phyloP scores from a whole-genome alignment of 805 yeast species.

The Cyberlindnera maritima region DNA sequence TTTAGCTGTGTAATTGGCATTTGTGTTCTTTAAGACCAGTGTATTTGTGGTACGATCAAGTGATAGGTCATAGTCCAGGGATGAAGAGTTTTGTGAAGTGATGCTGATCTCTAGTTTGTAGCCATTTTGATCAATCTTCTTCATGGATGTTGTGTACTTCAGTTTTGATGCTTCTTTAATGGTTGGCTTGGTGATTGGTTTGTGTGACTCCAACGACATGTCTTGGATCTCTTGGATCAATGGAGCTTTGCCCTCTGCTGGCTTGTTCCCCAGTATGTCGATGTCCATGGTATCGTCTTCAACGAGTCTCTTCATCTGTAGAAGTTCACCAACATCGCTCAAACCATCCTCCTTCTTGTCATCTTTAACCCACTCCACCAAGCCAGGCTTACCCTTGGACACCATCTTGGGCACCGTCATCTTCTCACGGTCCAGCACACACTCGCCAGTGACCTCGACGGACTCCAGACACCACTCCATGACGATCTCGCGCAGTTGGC shows the following conservation, averaged over 20 bases:
- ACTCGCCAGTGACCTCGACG: conserved; percentile 53
- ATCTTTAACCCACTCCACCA: conserved; percentile 40
- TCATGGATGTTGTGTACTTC: conserved; percentile 28
- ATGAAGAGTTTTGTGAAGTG: conserved; percentile 31
- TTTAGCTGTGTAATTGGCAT: conserved; percentile 24
- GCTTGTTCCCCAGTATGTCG: conserved; percentile 6
- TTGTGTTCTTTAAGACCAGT: conserved; percentile 32
- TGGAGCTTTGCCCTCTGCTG: conserved; percentile 30
- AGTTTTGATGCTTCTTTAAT: conserved; percentile 8
- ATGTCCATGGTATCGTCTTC: conserved; percentile 25
- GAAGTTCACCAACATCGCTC: conserved; percentile 34
- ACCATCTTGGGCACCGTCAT: conserved; percentile 68
- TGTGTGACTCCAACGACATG: conserved; percentile 22
- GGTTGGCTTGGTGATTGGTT: neutral
- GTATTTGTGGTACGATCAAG: conserved; percentile 30
- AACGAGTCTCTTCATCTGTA: conserved; percentile 22
- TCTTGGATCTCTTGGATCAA: conserved; percentile 54
- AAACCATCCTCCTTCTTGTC: conserved; percentile 38
- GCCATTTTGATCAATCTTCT: conserved; percentile 27
- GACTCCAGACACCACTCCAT: conserved; percentile 85
- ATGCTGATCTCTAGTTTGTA: conserved; percentile 37
- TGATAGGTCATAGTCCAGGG: conserved; percentile 33
- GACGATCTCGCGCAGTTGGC: conserved; percentile 59
- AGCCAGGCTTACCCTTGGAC: conserved; percentile 59
- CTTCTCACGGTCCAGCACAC: conserved; percentile 57